Base-by-base conservation (phyloP, 169 alveolate genomes). In the Plasmodium vinckei region DNA sequence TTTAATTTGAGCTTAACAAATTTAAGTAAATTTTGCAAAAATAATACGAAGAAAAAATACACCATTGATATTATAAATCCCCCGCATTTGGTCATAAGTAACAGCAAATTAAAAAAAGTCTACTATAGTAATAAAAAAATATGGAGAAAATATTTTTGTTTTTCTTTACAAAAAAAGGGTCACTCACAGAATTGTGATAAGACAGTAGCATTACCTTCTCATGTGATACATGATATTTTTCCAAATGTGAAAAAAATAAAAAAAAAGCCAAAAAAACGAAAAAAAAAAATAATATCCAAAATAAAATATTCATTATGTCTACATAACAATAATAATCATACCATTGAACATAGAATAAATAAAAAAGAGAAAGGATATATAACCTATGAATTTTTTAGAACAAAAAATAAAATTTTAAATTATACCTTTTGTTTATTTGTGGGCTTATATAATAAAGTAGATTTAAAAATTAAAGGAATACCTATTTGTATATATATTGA, bases 361-460 rank as follows among this genome's bases (percentile, higher is more conserved):
- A 2, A 21, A 23, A 64, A 19, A 21, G 39, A 64, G 10, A 60
- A 19, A 51, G 59, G 44, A 1, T 73, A 17, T 53, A 59, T 73
- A 47, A 77, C 88, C 10, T 77, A 63, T 27, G 60, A 77, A 12
- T 77, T 63, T 77, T 10, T 42, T 54, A 57, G 12, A 2, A 77
- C 88, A 19, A 63, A 42, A 39, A 21, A 33, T 33, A 33, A 64
- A 33, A 77, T 77, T 1, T 42, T 57, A 19, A 19, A 46, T 44
- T 77, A 77, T 68, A 77, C 67, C 44, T 77, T 77, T 77, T 77
- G 88, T 44, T 25, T 77, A 44, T 77, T 77, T 39, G 47, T 68
- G 19, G 88, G 88, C 0, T 9, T 77, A 17, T 77, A 77, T 57
- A 13, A 49, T 23, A 77, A 46, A 57, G 17, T 77, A 77, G 15